Conservation (phyloP, 2,329 filamentous ascomycete species). For the Gaeumannomyces tritici region DNA sequence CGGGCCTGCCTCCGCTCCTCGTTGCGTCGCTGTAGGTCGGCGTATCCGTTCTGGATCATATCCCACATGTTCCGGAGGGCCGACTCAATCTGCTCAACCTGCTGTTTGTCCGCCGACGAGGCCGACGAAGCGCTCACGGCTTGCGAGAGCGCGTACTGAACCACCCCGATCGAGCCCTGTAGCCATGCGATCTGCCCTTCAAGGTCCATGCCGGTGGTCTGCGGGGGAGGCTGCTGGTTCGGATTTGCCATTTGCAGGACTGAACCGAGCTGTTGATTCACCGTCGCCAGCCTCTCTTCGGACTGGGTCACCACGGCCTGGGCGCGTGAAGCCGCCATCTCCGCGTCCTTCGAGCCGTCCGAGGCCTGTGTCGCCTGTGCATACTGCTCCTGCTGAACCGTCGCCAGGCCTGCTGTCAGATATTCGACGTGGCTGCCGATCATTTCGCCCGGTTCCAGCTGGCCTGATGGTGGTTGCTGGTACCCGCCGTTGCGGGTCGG, state of each 20-base stretch:
- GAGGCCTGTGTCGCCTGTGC: slow-evolving; percentile 17
- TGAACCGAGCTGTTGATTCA: slow-evolving; percentile 57
- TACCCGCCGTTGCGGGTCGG: slow-evolving; percentile 42
- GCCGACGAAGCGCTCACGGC: slow-evolving; percentile 20
- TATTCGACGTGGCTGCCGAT: slow-evolving; percentile 57
- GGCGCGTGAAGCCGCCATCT: slow-evolving; percentile 11
- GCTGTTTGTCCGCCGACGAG: slow-evolving; percentile 24
- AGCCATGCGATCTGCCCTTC: slow-evolving; percentile 63
- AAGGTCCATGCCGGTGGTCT: slow-evolving; percentile 44
- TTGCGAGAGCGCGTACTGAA: slow-evolving; percentile 33
- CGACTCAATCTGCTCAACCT: slow-evolving; percentile 45
- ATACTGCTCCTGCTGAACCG: slow-evolving; percentile 49
- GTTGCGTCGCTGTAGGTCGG: slow-evolving; percentile 43
- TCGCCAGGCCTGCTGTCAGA: slow-evolving; percentile 54
- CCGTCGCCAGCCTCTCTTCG: slow-evolving; percentile 44
- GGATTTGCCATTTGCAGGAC: slow-evolving; percentile 40
- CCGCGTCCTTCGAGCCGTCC: slow-evolving; percentile 11
- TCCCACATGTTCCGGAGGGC: slow-evolving; percentile 48
- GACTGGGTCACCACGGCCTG: slow-evolving; percentile 25
- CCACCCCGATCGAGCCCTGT: slow-evolving; percentile 45
- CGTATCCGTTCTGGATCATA: slow-evolving; percentile 44
- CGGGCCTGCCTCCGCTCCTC: slow-evolving; percentile 42
- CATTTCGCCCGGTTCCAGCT: slow-evolving; percentile 32
- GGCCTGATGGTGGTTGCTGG: slow-evolving; percentile 28
- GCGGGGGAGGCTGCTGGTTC: slow-evolving; percentile 47